Percentiles rank a stretch among this genome's conserved stretches.
Conservation (phyloP, 345 rosid species). For the Boechera stricta region DNA sequence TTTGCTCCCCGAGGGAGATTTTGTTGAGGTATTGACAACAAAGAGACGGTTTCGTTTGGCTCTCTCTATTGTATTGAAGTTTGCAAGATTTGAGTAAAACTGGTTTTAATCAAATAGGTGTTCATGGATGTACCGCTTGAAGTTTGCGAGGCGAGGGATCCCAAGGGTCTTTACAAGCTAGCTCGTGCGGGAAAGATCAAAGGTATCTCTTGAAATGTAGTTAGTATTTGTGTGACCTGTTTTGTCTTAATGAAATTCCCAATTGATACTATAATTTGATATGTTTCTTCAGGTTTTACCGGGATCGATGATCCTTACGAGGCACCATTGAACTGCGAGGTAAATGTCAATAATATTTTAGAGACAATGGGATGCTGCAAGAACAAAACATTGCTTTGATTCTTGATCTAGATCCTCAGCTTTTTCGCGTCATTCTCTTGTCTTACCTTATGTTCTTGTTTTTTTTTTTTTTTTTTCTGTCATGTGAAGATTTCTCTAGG, state of each 20-base stretch:
- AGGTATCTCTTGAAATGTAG: slow-evolving; percentile 46
- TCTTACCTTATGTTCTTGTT: slow-evolving; percentile 7
- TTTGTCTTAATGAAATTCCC: background rate
- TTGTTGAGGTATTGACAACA: slow-evolving; percentile 64
- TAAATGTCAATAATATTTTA: slow-evolving; percentile 34
- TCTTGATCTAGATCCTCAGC: slow-evolving; percentile 9
- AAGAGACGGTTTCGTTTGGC: background rate
- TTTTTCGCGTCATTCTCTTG: background rate
- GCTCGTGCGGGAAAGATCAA: slow-evolving; percentile 89
- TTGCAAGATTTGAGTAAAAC: background rate
- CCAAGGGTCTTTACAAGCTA: slow-evolving; percentile 89
- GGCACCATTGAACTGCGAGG: slow-evolving; percentile 70
- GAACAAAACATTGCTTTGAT: background rate
- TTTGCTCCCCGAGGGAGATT: slow-evolving; percentile 71
- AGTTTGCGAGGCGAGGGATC: slow-evolving; percentile 81
- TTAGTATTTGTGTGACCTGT: slow-evolving; percentile 15
- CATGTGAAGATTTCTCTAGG: slow-evolving; percentile 46
- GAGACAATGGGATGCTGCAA: background rate
- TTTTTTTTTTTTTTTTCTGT: background rate
- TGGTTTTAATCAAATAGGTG: slow-evolving; percentile 50
- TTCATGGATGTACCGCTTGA: slow-evolving; percentile 77
- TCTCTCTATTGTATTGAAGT: background rate
- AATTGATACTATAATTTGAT: slow-evolving; percentile 1
- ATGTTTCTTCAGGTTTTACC: slow-evolving; percentile 60
- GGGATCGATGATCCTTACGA: slow-evolving; percentile 87